These are phyloP conservation scores for Eutrema heterophyllum DNA, from an alignment of 345 rosid species.

Conservation along the genomic window DNA sequence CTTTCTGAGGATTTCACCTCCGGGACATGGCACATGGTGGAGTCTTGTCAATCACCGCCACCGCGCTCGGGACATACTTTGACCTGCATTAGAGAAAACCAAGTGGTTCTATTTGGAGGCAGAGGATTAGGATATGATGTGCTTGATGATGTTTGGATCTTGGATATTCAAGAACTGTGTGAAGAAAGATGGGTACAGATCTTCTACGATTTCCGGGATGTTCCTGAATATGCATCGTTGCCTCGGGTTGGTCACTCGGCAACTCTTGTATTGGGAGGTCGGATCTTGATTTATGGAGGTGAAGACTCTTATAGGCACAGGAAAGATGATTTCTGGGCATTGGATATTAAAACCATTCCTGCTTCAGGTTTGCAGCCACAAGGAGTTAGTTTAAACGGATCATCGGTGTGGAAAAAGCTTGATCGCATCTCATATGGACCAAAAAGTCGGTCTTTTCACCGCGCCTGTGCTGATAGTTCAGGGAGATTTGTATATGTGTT, in stretches of 20 bases:
- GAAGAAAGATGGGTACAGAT: conserved; percentile 60
- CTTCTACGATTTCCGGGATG: conserved; percentile 44
- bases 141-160: conserved; percentile 76
- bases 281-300: conserved; percentile 78
- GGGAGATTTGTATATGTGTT: conserved; percentile 63
- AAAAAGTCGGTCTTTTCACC: conserved; percentile 69
- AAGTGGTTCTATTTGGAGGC: conserved; percentile 75
- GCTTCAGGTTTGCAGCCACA: conserved; percentile 37
- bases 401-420: conserved; percentile 59
- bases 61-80: conserved; percentile 93
- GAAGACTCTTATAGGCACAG: conserved; percentile 80
- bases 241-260: conserved; percentile 98
- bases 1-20: conserved; percentile 52
- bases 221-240: conserved; percentile 54
- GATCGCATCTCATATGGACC: conserved; percentile 51
- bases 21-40: conserved; percentile 64
- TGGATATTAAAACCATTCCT: conserved; percentile 51
- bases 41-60: conserved; percentile 60
- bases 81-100: conserved; percentile 55
- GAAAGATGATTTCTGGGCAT: conserved; percentile 85
- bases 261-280: conserved; percentile 61
- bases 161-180: conserved; percentile 45
- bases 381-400: conserved; percentile 30
- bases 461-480: conserved; percentile 63
- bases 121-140: conserved; percentile 85